Evolutionary conservation across 1,139 yeast genomes (phyloP).

Genomic region (Protomyces pachydermus): DNA sequence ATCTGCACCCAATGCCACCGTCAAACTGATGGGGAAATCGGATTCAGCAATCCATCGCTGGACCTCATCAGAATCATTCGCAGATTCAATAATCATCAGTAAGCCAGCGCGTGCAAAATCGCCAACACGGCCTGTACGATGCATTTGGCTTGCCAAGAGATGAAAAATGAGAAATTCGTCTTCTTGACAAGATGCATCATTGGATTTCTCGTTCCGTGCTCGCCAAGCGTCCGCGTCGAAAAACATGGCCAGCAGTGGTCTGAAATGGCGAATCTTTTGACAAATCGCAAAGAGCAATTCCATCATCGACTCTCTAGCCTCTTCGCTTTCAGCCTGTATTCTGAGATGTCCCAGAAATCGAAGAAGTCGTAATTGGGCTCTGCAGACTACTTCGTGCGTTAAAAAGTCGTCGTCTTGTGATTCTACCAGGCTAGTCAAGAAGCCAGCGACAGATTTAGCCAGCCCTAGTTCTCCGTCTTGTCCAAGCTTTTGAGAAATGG

Average conservation of each 20-base stretch:
- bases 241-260: slow-evolving; percentile 5
- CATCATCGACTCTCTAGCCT: not conserved
- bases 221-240: not conserved
- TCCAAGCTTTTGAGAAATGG: not conserved
- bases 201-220: not conserved
- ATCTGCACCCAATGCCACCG: slow-evolving; percentile 22
- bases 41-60: slow-evolving; percentile 36
- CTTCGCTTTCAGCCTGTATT: not conserved
- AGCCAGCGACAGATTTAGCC: not conserved
- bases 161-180: slow-evolving; percentile 36
- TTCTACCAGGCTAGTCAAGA: not conserved
- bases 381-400: slow-evolving; percentile 10
- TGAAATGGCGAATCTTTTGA: slow-evolving; percentile 4
- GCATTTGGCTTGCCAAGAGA: slow-evolving; percentile 36
- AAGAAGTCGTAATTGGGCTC: not conserved
- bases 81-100: slow-evolving; percentile 36
- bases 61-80: slow-evolving; percentile 33
- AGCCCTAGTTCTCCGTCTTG: not conserved
- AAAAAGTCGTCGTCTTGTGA: slow-evolving; percentile 7
- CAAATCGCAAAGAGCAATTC: not conserved
- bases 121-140: slow-evolving; percentile 37
- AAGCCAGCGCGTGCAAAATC: slow-evolving; percentile 38
- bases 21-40: slow-evolving; percentile 1
- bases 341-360: not conserved
- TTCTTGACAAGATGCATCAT: not conserved